A percentile compares a stretch with the other conserved stretches of the same genome.
Evolutionary conservation across 2,329 filamentous ascomycete genomes (phyloP).

Genomic region (Ampelomyces quisqualis): DNA sequence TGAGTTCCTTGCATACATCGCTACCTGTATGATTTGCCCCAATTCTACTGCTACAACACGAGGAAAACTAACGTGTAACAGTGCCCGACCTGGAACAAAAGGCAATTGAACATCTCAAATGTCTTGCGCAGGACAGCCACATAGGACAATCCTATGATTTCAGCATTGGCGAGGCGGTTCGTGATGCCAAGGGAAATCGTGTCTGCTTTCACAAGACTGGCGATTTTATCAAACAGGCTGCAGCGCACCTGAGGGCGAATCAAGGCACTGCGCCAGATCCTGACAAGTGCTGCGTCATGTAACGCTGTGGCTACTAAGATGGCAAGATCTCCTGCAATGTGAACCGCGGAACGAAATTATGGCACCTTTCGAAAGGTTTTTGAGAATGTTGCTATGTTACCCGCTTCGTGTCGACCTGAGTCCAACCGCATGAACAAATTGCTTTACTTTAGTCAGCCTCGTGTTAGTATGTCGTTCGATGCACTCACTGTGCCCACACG

Average conservation of each 20-base stretch:
- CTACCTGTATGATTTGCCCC: constrained; percentile 27
- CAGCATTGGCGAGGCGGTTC: constrained; percentile 35
- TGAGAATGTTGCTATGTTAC: too few relatives aligned
- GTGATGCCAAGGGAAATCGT: constrained; percentile 37
- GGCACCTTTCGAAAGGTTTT: too few relatives aligned
- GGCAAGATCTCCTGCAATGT: too few relatives aligned
- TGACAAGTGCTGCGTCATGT: constrained; percentile 26
- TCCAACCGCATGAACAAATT: too few relatives aligned
- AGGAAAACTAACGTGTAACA: constrained; percentile 6
- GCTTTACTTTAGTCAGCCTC: too few relatives aligned
- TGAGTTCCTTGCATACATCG: constrained; percentile 37
- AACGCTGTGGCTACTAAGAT: not conserved
- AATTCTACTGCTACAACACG: not conserved
- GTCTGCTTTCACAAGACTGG: constrained; percentile 42
- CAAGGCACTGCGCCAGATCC: constrained; percentile 21
- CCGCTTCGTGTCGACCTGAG: too few relatives aligned
- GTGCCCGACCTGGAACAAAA: constrained; percentile 33
- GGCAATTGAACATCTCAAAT: constrained; percentile 32
- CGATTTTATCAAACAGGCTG: constrained; percentile 40
- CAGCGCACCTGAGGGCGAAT: constrained; percentile 29
- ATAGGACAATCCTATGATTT: constrained; percentile 38
- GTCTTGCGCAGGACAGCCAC: constrained; percentile 37
- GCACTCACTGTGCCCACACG: not conserved
- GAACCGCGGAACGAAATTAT: too few relatives aligned
- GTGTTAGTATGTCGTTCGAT: not conserved